Evolutionary conservation across 75 land plant species (phyloP).

Genomic region (Azolla pinnata): DNA sequence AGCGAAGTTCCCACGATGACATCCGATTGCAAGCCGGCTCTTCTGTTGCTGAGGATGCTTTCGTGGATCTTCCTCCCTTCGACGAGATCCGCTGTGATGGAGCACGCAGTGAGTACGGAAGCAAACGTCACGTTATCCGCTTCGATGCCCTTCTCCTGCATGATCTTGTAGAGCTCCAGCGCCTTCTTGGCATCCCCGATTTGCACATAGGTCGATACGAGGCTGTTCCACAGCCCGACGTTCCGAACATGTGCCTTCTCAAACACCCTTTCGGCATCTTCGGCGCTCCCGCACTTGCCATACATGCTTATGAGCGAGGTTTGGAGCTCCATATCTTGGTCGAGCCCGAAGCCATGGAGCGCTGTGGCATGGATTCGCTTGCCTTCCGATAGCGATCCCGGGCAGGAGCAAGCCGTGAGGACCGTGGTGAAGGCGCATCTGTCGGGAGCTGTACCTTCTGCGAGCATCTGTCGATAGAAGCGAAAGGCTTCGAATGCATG

Average conservation of each 20-base stretch:
- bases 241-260: constrained; percentile 10
- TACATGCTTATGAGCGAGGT: constrained; percentile 19
- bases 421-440: constrained; percentile 2
- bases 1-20: constrained; percentile 4
- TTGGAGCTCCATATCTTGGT: constrained; percentile 8
- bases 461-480: too few relatives aligned
- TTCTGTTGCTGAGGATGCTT: constrained; percentile 23
- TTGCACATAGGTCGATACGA: constrained; percentile 22
- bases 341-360: constrained; percentile 5
- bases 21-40: too few relatives aligned
- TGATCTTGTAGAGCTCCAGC: constrained; percentile 16
- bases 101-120: constrained; percentile 26
- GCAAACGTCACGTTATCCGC: constrained; percentile 25
- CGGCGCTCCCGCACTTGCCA: constrained; percentile 18
- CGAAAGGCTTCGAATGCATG: too few relatives aligned
- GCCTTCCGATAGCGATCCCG: constrained; percentile 1
- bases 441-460: not conserved
- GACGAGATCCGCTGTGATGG: constrained; percentile 18
- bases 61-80: constrained; percentile 38
- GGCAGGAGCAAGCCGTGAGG: constrained; percentile 6
- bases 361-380: constrained; percentile 3
- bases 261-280: constrained; percentile 20
- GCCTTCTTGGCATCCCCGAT: constrained; percentile 18
- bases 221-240: constrained; percentile 19
- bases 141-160: constrained; percentile 14